Conservation (phyloP, 2,329 filamentous ascomycete species). For the Claviceps capensis region DNA sequence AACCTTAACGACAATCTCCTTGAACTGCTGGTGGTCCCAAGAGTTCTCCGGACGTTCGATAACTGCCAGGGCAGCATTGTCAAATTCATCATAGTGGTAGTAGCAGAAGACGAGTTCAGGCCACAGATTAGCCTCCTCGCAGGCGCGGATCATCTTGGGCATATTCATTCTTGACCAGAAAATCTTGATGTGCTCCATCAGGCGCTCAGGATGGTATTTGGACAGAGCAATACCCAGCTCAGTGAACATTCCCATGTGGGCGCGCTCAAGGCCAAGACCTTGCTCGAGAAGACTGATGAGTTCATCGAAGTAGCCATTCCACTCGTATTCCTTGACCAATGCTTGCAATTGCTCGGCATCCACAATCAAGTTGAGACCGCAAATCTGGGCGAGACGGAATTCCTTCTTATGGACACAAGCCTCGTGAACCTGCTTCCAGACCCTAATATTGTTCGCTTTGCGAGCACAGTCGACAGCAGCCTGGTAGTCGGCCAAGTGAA, state of each 20-base stretch:
- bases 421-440: constrained; percentile 97
- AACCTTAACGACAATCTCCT: constrained; percentile 96
- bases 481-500: constrained; percentile 96
- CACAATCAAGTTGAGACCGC: constrained; percentile 93
- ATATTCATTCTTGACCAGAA: constrained; percentile 99
- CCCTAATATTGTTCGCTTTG: constrained; percentile 98
- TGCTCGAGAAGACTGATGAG: constrained; percentile 89
- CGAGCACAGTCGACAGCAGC: constrained; percentile 93
- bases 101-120: constrained; percentile 96
- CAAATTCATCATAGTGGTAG: constrained; percentile 95
- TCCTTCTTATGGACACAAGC: constrained; percentile 97
- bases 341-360: constrained; percentile 91
- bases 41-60: constrained; percentile 96
- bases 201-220: constrained; percentile 86
- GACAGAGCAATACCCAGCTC: constrained; percentile 81
- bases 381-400: constrained; percentile 96
- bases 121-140: constrained; percentile 92
- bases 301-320: constrained; percentile 95
- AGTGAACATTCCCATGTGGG: constrained; percentile 96
- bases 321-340: constrained; percentile 92
- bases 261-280: constrained; percentile 80
- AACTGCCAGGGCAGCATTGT: constrained; percentile 92
- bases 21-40: constrained; percentile 99
- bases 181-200: constrained; percentile 97
- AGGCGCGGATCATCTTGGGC: constrained; percentile 87